These are phyloP conservation scores for Poronia punctata DNA, from an alignment of 495 filamentous ascomycete species.

Conservation along the genomic window DNA sequence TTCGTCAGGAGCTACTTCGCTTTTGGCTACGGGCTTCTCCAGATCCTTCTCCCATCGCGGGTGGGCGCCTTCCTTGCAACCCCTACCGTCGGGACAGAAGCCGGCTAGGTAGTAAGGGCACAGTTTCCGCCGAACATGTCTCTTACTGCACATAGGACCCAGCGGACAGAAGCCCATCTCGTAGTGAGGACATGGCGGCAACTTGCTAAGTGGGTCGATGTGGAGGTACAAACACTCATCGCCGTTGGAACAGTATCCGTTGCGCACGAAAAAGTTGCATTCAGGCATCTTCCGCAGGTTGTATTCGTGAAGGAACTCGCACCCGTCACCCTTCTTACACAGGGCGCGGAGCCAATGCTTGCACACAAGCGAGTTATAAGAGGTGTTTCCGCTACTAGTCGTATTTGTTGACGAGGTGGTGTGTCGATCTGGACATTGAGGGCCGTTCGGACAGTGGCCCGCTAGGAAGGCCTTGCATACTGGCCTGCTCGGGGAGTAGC, in stretches of 20 bases:
- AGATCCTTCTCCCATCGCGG: conserved; percentile 70
- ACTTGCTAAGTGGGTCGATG: conserved; percentile 70
- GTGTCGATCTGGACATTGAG: conserved; percentile 61
- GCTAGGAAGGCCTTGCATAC: conserved; percentile 67
- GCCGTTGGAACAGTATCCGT: conserved; percentile 89
- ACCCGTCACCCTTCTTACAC: conserved; percentile 92
- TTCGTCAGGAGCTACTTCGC: conserved; percentile 49
- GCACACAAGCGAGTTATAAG: conserved; percentile 73
- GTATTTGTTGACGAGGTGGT: conserved; percentile 14
- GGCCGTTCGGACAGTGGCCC: conserved; percentile 72
- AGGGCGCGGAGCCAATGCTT: conserved; percentile 97
- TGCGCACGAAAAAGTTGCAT: conserved; percentile 84
- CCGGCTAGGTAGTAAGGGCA: conserved; percentile 88
- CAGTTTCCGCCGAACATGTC: conserved; percentile 68
- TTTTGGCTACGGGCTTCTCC: conserved; percentile 61
- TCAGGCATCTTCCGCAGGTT: conserved; percentile 97
- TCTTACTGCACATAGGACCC: conserved; percentile 77
- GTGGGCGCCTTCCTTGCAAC: conserved; percentile 73
- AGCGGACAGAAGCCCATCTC: conserved; percentile 92
- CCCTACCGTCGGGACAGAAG: conserved; percentile 83
- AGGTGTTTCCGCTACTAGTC: conserved; percentile 18
- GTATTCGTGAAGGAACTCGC: conserved; percentile 97
- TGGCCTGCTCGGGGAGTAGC: conserved; percentile 63
- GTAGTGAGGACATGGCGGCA: conserved; percentile 89
- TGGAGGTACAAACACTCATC: conserved; percentile 97